Evolutionary conservation across 805 yeast species (phyloP).

Genomic region (Starmerella sp.): DNA sequence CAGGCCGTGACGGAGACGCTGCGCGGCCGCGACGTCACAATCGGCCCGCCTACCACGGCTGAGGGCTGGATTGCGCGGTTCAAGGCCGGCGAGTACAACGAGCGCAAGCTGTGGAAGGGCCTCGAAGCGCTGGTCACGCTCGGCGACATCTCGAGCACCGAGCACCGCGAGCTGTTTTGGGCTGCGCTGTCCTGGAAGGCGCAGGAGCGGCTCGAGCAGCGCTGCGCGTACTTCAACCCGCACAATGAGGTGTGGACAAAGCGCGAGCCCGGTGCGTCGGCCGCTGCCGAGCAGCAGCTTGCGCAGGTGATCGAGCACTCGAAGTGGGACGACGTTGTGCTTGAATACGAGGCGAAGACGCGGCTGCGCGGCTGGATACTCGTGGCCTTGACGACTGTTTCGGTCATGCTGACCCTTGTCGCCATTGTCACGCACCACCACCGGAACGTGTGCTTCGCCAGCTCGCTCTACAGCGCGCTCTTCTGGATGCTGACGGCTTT

Average conservation of each 20-base stretch:
- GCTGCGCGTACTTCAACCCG: background rate
- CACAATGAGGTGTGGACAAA: background rate
- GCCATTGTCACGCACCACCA: no score
- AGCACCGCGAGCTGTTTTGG: constrained; percentile 1
- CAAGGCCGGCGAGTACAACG: background rate
- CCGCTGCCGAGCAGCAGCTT: background rate
- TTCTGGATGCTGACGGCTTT: no score
- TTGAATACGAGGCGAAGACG: no score
- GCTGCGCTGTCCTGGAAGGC: background rate
- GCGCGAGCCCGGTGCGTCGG: background rate
- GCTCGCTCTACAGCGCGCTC: no score
- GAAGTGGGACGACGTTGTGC: background rate
- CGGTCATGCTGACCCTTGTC: no score
- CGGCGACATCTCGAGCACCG: background rate
- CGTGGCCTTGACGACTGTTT: no score
- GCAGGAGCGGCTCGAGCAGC: background rate
- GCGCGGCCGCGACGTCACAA: background rate
- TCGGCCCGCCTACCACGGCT: background rate
- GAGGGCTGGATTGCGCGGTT: background rate
- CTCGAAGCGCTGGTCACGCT: background rate
- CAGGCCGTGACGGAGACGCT: background rate
- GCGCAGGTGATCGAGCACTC: background rate
- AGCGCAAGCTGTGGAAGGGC: background rate
- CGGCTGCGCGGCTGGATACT: no score
- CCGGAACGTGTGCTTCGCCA: no score